Evolutionary conservation across 2,329 filamentous ascomycete genomes (phyloP), one percentile per base, ranked within the genome.

Genomic region (Alternaria metachromatica): DNA sequence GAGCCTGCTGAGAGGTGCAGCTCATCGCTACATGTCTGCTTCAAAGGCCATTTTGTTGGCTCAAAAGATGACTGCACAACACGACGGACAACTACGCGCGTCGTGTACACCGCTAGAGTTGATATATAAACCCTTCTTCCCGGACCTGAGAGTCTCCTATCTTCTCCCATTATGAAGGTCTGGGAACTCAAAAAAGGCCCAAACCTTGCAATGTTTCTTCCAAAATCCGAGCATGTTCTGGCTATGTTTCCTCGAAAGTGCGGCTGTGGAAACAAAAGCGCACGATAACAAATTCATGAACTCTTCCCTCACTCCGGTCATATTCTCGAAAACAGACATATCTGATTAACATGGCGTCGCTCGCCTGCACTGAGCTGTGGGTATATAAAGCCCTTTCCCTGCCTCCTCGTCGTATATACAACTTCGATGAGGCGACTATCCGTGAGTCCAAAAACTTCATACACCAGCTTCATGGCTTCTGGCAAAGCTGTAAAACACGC

Each of bases 261-360:
- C 33, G 33, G 33, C 33, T n/a, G 33, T 37, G 33, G 33, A n/a
- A 37, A 37, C 15, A n/a, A 37, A 37, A 37, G 15, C 15, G 15
- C 0, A 4, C 8, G 33, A n/a, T n/a, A n/a, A 9, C 15, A 2
- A n/a, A 37, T 5, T n/a, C 15, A 37, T n/a, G 33, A n/a, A 37
- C 4, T 3, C 33, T 5, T n/a, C 3, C 15, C 33, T 37, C 7
- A n/a, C 4, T 37, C 1, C 8, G 33, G 33, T 37, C 4, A 2
- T 0, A 37, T 2, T 9, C 15, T 37, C 33, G 10, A 37, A 37
- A 37, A 37, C 7, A n/a, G 5, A 37, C 7, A 4, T 4, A 37
- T 8, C 4, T 2, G 1, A 0, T 37, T 2, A 2, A 0, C 33
- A n/a, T 37, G 33, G 33, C 15, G 7, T 37, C 0, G 1, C 33